Conservation (phyloP, 2,329 filamentous ascomycete species). For the Paracorniculantispora psalliotae region DNA sequence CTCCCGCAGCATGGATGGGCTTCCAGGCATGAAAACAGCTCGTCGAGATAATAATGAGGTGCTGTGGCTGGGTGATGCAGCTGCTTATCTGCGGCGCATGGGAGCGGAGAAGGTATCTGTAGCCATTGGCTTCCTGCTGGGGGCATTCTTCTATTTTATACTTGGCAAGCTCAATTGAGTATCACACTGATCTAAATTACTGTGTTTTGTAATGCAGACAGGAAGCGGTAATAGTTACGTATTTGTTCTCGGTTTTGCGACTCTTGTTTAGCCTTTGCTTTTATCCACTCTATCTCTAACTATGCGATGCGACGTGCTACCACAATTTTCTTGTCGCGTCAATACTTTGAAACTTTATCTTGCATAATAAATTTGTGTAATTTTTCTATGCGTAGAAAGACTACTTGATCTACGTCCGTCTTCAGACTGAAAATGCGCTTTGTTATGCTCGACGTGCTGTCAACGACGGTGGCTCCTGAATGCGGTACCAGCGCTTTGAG, state of each 20-base stretch:
- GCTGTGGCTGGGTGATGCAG: conserved; percentile 38
- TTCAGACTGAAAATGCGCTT: too few species aligned
- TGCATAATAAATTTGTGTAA: neutral
- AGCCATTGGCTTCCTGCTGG: conserved; percentile 26
- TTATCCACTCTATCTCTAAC: neutral
- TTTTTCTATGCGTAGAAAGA: neutral
- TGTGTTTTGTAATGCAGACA: neutral
- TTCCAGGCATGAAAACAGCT: conserved; percentile 52
- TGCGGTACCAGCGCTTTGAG: neutral
- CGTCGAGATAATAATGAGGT: conserved; percentile 45
- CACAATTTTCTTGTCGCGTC: neutral
- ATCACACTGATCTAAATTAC: neutral
- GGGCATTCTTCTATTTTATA: conserved; percentile 15
- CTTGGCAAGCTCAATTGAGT: neutral
- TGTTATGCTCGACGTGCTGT: too few species aligned
- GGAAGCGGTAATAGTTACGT: neutral
- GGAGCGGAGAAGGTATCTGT: conserved; percentile 28
- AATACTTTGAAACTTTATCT: neutral
- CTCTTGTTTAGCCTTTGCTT: too few species aligned
- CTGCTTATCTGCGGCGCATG: conserved; percentile 23
- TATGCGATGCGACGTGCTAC: neutral
- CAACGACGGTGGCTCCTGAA: too few species aligned
- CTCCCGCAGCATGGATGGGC: conserved; percentile 50
- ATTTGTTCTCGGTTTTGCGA: neutral
- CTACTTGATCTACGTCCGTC: neutral